Base-by-base conservation (phyloP, 345 rosid genomes). In the Viola odorata region DNA sequence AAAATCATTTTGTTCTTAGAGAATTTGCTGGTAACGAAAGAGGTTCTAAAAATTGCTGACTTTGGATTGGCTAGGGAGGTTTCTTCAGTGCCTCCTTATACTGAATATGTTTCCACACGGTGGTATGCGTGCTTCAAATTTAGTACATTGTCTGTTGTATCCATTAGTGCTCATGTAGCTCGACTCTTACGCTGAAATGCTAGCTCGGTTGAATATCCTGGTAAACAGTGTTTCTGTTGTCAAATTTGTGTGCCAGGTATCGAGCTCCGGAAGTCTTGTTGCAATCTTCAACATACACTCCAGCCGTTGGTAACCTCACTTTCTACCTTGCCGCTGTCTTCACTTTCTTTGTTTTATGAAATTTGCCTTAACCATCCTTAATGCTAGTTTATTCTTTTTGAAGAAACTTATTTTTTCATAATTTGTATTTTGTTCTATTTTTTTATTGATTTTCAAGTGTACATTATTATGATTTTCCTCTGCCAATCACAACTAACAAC, bases 51-150 rank as follows among this genome's bases (percentile, higher is more conserved):
- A 68, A 89, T 91, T 77, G 98, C 96, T 53, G 98, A 91, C 78
- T 87, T 91, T 84, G 98, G 98, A 57, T 75, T 91, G 69, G 95
- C 96, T 60, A 89, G 98, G 81, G 98, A 91, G 78, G 84, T 91
- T 65, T 81, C 82, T 38, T 91, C 98, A 54, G 55, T 69, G 77
- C 95, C 98, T 74, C 96, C 98, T 62, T 91, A 87, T 69, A 91
- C 98, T 54, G 98, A 91, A 80, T 91, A 91, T 82, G 98, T 91
- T 55, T 91, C 98, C 60, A 91, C 96, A 5, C 84, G 96, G 41
- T 91, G 98, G 96, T 91, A 71, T 76, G 85, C 70, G 23, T 38
- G 57, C 45, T 38, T 57, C 39, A 37, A 11, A 37, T 4, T 23
- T 2, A 23, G 32, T 23, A 23, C 32, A 23, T 23, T 23, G 32